Base-by-base conservation (phyloP, 345 rosid genomes). In the Arabis alpina region DNA sequence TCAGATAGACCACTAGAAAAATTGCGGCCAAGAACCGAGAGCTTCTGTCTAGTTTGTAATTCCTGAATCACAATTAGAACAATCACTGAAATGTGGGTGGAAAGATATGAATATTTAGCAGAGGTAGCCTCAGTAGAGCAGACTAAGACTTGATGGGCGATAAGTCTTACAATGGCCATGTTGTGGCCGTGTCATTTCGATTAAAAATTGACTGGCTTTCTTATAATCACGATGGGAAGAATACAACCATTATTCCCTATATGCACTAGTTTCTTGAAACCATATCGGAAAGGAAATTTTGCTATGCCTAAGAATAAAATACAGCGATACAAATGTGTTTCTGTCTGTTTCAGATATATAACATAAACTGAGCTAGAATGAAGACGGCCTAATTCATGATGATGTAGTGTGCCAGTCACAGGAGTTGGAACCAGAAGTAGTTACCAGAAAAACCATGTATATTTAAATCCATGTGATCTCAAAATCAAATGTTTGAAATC, bases 1-100 rank as follows among this genome's bases (percentile, higher is more conserved):
- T 87, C 97, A 53, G 91, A 82, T 59, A 89, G 77, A 64, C 96
- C 97, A 66, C 79, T 82, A 24, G 10, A 73, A 64, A 76, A 30
- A 37, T 75, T 64, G 63, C 83, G 80, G 62, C 97, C 96, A 48
- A 80, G 65, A 77, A 84, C 64, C 3, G 87, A 80, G 55, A 81
- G 79, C 70, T 74, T 56, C 9, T 70, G 73, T 71, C 78, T 84
- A 61, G 90, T 76, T 77, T 71, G 84, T 65, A 94, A 72, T 55
- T 86, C 86, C 98, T 88, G 86, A 70, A 82, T 30, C 48, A 69
- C 66, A 55, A 48, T 56, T 10, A 63, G 47, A 63, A 56, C 36
- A 47, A 75, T 14, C n/a, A 43, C 15, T 59, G 48, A 66, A 23
- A 59, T 59, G 25, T 56, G 16, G 64, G 44, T 25, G 34, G 16